phyloP scores from a whole-genome alignment of 768 basidiomycete species.

The Lactarius deliciosus region DNA sequence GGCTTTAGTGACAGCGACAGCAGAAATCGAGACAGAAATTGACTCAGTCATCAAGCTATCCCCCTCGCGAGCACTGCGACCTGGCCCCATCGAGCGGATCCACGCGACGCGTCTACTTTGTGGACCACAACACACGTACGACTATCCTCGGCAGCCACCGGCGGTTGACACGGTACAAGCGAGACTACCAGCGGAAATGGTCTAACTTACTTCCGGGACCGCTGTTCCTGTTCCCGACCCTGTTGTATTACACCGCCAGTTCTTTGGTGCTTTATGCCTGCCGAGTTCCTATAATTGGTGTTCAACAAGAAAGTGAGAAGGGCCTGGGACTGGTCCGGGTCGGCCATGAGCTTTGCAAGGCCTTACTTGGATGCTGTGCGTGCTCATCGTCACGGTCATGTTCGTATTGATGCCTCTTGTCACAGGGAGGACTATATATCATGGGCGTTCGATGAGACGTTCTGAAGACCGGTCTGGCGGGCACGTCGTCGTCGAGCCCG shows the following conservation, averaged over 20 bases:
- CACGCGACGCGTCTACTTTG: constrained; percentile 43
- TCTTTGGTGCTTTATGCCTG: too few species aligned
- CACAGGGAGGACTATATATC: constrained; percentile 66
- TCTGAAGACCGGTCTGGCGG: constrained; percentile 77
- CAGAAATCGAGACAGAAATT: background rate
- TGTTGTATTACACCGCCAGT: constrained; percentile 66
- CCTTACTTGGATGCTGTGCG: constrained; percentile 58
- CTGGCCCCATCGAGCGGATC: background rate
- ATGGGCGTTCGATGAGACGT: constrained; percentile 69
- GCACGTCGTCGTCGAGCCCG: constrained; percentile 63
- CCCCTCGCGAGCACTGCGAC: background rate
- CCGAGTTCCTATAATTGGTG: too few species aligned
- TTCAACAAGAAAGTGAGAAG: too few species aligned
- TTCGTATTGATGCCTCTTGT: constrained; percentile 10
- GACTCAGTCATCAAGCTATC: background rate
- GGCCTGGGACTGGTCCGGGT: too few species aligned
- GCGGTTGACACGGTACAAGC: constrained; percentile 85
- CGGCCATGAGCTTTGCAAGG: constrained; percentile 43
- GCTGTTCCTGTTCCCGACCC: constrained; percentile 73
- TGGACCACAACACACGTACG: constrained; percentile 79
- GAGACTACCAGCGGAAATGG: constrained; percentile 83
- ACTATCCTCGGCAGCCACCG: constrained; percentile 86
- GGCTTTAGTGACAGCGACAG: background rate
- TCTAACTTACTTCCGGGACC: constrained; percentile 82
- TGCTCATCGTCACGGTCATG: background rate